Conservation (phyloP, 164 flowering plant species). For the Nymphaea thermarum region DNA sequence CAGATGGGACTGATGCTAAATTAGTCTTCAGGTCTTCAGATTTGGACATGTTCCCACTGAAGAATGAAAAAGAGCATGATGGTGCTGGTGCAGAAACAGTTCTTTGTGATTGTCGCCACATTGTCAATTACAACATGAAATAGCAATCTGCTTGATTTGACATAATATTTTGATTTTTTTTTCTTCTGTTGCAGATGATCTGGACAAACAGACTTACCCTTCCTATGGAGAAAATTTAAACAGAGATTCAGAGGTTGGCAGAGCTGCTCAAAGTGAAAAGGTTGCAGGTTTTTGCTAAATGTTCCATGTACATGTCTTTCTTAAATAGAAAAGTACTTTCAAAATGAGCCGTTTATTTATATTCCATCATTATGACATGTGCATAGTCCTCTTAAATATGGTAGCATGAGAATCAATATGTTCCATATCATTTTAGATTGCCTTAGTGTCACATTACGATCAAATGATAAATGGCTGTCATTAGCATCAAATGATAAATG, state of each 20-base stretch:
- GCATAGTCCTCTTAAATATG: no score
- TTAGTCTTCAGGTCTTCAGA: constrained; percentile 25
- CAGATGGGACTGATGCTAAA: constrained; percentile 30
- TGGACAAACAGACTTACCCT: constrained; percentile 9
- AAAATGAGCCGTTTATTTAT: no score
- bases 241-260: constrained; percentile 16
- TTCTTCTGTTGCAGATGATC: constrained; percentile 5
- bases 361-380: no score
- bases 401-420: no score
- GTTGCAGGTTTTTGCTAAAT: constrained; percentile 8
- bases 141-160: background rate
- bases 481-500: no score
- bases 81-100: constrained; percentile 12
- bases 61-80: constrained; percentile 17
- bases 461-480: no score
- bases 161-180: no score
- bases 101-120: constrained; percentile 2
- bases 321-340: no score
- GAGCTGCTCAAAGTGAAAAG: constrained; percentile 20
- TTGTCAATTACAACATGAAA: background rate
- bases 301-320: no score
- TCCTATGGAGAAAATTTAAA: constrained; percentile 17
- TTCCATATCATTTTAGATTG: no score
- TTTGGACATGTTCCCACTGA: constrained; percentile 11
- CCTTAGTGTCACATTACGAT: no score